phyloP scores from a whole-genome alignment of 1,139 yeast species.

The Suhomyces maxii region DNA sequence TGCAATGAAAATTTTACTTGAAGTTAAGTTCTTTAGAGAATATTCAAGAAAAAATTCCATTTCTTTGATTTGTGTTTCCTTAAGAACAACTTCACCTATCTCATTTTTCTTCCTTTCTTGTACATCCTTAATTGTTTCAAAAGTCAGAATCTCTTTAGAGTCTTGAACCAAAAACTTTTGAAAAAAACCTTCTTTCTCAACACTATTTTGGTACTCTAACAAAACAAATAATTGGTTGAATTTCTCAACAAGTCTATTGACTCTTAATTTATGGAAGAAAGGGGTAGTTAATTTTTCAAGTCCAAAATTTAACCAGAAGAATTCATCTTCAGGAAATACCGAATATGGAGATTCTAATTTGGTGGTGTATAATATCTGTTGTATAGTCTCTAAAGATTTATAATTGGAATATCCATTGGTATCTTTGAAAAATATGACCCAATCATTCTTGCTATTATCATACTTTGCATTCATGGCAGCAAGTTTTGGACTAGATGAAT shows the following conservation, averaged over 20 bases:
- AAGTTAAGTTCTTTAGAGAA: conserved; percentile 48
- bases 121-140: conserved; percentile 33
- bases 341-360: conserved; percentile 37
- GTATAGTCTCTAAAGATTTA: conserved; percentile 43
- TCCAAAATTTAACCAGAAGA: conserved; percentile 40
- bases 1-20: conserved; percentile 30
- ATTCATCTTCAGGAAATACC: conserved; percentile 37
- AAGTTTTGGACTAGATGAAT: conserved; percentile 12
- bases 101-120: conserved; percentile 20
- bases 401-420: conserved; percentile 21
- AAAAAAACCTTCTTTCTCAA: conserved; percentile 29
- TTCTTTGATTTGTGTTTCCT: conserved; percentile 38
- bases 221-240: conserved; percentile 49
- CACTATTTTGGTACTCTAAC: conserved; percentile 28
- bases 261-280: conserved; percentile 34
- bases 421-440: conserved; percentile 31
- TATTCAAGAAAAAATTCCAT: conserved; percentile 58
- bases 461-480: conserved; percentile 39
- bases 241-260: conserved; percentile 49
- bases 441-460: conserved; percentile 33
- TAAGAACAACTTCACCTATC: conserved; percentile 27
- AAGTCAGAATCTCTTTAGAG: conserved; percentile 26
- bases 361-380: conserved; percentile 31
- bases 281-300: conserved; percentile 30
- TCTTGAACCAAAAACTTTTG: conserved; percentile 41